Base-by-base conservation (phyloP, 331 rosid genomes). In the Telfairia occidentalis region DNA sequence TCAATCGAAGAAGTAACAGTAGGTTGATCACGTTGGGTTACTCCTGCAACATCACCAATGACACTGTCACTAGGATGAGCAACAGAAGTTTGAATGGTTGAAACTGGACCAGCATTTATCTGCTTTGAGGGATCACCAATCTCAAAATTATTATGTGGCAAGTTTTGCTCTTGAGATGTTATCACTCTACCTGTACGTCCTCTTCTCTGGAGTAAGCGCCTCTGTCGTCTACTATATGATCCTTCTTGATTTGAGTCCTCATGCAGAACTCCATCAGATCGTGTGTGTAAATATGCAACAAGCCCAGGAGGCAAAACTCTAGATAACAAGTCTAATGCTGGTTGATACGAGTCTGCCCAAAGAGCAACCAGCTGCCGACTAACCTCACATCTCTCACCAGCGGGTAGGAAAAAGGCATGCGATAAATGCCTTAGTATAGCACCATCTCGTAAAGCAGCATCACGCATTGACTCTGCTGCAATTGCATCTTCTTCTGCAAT, bases 391-490 rank as follows among this genome's bases (percentile, higher is more conserved):
- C 97, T 85, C 82, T 95, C 97, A 74, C 97, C 96, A 70, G 88
- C 81, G 67, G 96, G 96, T 80, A 92, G 94, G 84, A 87, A 95
- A 83, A 95, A 90, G 0, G 97, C 99, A 59, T 95, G 92, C 82
- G 89, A 70, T 74, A 95, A 86, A 87, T 95, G 99, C 81, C 99
- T 86, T 79, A 95, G 82, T 81, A 95, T 82, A 77, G 99, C 97
- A 82, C 99, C 99, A 87, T 95, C 99, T 9, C 96, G 95, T 80
- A 95, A 83, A 85, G 99, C 92, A 81, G 97, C 99, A 87, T 85
- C 99, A 54, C 99, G 96, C 99, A 95, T 95, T 29, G 97, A 92
- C 89, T 95, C 99, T 37, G 99, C 99, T 48, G 99, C 99, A 86
- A 92, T 92, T 77, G 97, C 99, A 81, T 95, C 99, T 83, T 95